Percentiles rank a stretch among this genome's conserved stretches.
Evolutionary conservation across 257 asterid species (phyloP).

Genomic region (Hygrophila difformis): DNA sequence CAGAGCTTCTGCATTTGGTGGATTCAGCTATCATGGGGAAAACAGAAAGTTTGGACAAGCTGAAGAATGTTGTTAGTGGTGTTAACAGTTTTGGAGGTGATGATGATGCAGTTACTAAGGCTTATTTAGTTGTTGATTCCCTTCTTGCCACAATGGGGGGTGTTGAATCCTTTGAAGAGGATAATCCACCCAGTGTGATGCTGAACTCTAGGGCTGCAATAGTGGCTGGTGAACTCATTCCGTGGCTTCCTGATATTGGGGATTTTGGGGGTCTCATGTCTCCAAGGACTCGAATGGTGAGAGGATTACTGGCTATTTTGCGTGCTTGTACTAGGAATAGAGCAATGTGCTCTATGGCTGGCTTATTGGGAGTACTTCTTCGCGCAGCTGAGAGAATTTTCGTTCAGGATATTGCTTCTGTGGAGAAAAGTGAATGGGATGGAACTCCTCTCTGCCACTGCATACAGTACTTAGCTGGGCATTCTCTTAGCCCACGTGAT

Average conservation of each 20-base stretch:
- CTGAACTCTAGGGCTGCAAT: conserved; percentile 98
- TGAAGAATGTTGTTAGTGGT: conserved; percentile 84
- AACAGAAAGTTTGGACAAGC: conserved; percentile 76
- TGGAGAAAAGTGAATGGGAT: conserved; percentile 63
- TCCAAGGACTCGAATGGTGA: conserved; percentile 92
- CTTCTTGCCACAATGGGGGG: conserved; percentile 99
- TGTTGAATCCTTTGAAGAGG: conserved; percentile 94
- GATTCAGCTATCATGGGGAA: conserved; percentile 99
- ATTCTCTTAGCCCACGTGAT: conserved; percentile 77
- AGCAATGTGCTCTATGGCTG: conserved; percentile 92
- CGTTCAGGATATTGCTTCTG: conserved; percentile 39
- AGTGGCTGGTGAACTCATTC: conserved; percentile 92
- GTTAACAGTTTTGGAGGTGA: conserved; percentile 73
- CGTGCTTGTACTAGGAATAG: conserved; percentile 96
- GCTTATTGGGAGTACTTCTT: conserved; percentile 68
- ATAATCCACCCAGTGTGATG: conserved; percentile 98
- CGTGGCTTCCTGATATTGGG: conserved; percentile 79
- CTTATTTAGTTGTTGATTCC: conserved; percentile 84
- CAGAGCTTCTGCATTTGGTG: conserved; percentile 95
- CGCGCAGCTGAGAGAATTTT: conserved; percentile 74
- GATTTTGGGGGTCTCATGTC: conserved; percentile 86
- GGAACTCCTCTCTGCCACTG: conserved; percentile 84
- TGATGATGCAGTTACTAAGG: conserved; percentile 60
- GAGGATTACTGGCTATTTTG: conserved; percentile 93
- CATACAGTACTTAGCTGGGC: conserved; percentile 86